Evolutionary conservation across 352 stramenopile species (phyloP).

Genomic region (Phytophthora pseudosyringae): DNA sequence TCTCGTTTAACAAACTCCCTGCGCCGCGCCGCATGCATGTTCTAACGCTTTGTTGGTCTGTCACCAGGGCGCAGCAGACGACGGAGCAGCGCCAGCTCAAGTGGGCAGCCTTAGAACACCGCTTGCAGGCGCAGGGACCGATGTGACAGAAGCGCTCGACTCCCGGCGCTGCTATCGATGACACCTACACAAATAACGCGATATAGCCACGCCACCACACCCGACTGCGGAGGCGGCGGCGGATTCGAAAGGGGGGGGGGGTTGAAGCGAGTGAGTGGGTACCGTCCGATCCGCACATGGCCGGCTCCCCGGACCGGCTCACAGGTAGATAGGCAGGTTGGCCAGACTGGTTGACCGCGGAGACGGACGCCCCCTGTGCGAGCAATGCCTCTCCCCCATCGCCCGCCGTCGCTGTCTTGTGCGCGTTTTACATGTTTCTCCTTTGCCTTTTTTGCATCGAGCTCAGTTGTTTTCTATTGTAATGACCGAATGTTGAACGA

Average conservation of each 20-base stretch:
- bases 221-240: slow-evolving; percentile 17
- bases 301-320: slow-evolving; percentile 9
- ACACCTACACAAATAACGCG: slow-evolving; percentile 31
- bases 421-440: slow-evolving; percentile 21
- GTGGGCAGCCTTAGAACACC: slow-evolving; percentile 59
- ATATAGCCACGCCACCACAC: slow-evolving; percentile 5
- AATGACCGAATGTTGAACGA: slow-evolving; percentile 9
- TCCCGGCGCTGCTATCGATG: slow-evolving; percentile 14
- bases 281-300: slow-evolving; percentile 11
- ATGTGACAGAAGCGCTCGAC: slow-evolving; percentile 28
- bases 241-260: slow-evolving; percentile 1
- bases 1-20: slow-evolving; percentile 18
- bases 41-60: slow-evolving; percentile 7
- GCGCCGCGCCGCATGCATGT: neutral
- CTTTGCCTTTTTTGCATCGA: slow-evolving; percentile 16
- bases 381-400: slow-evolving; percentile 5
- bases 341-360: slow-evolving; percentile 16
- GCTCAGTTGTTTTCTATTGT: slow-evolving; percentile 10
- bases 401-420: slow-evolving; percentile 10
- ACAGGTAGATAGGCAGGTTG: slow-evolving; percentile 28
- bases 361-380: neutral
- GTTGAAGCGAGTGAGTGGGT: slow-evolving; percentile 15
- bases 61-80: slow-evolving; percentile 40
- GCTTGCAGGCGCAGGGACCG: slow-evolving; percentile 42
- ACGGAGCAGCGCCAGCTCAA: slow-evolving; percentile 54